phyloP scores from a whole-genome alignment of 2,329 filamentous ascomycete species.

The Aspergillus sp. region DNA sequence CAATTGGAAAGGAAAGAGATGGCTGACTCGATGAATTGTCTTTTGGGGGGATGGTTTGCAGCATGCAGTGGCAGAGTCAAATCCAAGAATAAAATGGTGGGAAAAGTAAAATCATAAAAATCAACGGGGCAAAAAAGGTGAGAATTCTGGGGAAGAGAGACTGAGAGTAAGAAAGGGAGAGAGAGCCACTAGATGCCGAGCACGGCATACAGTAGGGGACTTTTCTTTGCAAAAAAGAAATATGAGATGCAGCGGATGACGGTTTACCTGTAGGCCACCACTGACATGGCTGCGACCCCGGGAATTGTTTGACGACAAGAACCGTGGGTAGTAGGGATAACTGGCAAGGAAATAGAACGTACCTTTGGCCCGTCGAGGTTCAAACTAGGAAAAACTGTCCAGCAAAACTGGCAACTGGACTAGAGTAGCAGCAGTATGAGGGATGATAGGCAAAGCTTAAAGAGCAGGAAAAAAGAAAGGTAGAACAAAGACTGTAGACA shows the following conservation, averaged over 20 bases:
- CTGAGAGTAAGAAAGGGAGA: neutral
- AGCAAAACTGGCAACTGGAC: neutral
- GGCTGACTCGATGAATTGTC: neutral
- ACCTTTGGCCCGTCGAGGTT: neutral
- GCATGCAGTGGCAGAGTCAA: conserved; percentile 15
- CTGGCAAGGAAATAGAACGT: neutral
- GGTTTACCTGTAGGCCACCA: conserved; percentile 1
- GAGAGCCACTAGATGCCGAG: neutral
- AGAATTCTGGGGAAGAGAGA: neutral
- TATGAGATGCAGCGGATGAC: conserved; percentile 6
- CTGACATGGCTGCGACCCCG: neutral
- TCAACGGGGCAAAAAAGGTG: neutral
- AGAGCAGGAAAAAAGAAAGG: conserved; percentile 1
- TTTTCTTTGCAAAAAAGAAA: conserved; percentile 5
- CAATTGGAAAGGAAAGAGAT: conserved; percentile 4
- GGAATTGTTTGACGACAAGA: conserved; percentile 5
- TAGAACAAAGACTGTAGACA: conserved; percentile 13
- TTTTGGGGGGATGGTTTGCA: conserved; percentile 26
- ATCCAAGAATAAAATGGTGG: neutral
- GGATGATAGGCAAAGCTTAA: conserved; percentile 7
- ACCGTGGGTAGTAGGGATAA: neutral
- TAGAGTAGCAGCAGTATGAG: neutral
- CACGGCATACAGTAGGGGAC: conserved; percentile 2
- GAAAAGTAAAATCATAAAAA: neutral
- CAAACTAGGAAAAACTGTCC: neutral